Evolutionary conservation across 2,329 filamentous ascomycete species (phyloP).

Genomic region (Colletotrichum magnum): DNA sequence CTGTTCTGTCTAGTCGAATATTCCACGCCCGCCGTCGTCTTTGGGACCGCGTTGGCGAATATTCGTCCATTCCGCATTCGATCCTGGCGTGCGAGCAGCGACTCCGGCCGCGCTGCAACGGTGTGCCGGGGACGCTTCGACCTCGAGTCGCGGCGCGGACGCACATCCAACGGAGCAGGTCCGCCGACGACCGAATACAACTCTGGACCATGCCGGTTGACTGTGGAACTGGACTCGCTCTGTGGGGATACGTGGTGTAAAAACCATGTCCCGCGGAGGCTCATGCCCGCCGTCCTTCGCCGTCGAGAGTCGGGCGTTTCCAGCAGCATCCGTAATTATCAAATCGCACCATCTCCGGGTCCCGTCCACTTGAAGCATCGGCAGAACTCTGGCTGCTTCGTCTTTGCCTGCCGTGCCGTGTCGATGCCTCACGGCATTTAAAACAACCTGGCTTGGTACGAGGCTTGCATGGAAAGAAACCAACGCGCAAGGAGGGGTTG

Average conservation of each 20-base stretch:
- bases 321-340: conserved; percentile 15
- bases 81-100: conserved; percentile 23
- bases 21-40: background rate
- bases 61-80: conserved; percentile 6
- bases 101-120: conserved; percentile 18
- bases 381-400: conserved; percentile 22
- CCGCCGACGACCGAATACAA: conserved; percentile 37
- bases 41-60: conserved; percentile 2
- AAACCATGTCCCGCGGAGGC: background rate
- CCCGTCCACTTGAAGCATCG: conserved; percentile 28
- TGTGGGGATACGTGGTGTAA: background rate
- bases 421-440: background rate
- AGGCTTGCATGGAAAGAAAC: too few species aligned
- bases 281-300: background rate
- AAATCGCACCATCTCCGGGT: conserved; percentile 32
- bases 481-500: too few species aligned
- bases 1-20: background rate
- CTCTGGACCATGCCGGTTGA: conserved; percentile 28
- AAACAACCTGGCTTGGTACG: too few species aligned
- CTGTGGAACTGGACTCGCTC: too few species aligned
- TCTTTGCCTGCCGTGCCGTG: conserved; percentile 14
- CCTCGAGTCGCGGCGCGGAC: background rate
- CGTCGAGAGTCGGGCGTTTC: background rate
- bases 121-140: conserved; percentile 20
- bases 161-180: conserved; percentile 20